Evolutionary conservation across 768 basidiomycete genomes (phyloP).

Genomic region (Lactarius akahatsu): DNA sequence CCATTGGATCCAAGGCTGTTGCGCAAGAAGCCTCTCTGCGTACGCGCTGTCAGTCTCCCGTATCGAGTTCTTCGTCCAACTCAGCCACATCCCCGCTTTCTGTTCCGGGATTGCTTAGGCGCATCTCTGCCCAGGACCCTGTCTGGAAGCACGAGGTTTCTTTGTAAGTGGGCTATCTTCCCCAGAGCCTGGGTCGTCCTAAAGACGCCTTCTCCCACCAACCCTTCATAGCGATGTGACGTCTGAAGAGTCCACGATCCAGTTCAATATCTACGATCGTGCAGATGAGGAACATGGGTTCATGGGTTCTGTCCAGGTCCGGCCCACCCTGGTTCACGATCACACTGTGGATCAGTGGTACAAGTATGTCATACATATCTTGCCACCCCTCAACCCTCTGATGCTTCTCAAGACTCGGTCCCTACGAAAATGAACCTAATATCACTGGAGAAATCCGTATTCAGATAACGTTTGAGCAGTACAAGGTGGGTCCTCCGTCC

Average conservation of each 20-base stretch:
- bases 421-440: conserved; percentile 68
- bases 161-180: conserved; percentile 66
- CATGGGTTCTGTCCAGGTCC: conserved; percentile 88
- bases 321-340: conserved; percentile 87
- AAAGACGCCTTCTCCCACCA: conserved; percentile 3
- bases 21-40: conserved; percentile 30
- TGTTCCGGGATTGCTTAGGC: conserved; percentile 46
- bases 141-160: conserved; percentile 99
- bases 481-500: conserved; percentile 60
- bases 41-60: conserved; percentile 21
- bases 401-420: conserved; percentile 52
- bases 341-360: conserved; percentile 97
- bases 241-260: conserved; percentile 77
- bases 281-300: conserved; percentile 81
- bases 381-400: conserved; percentile 2
- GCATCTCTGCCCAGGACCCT: conserved; percentile 78
- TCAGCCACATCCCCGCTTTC: conserved; percentile 29
- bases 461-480: conserved; percentile 91
- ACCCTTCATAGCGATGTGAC: conserved; percentile 79
- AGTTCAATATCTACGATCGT: conserved; percentile 91
- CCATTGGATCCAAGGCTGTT: conserved; percentile 52
- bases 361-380: conserved; percentile 58
- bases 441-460: conserved; percentile 93
- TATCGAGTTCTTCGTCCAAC: conserved; percentile 22
- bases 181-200: conserved; percentile 3